These are phyloP conservation scores for Cryptosporidium baileyi DNA, from an alignment of 169 alveolate genomes.

Conservation along the genomic window DNA sequence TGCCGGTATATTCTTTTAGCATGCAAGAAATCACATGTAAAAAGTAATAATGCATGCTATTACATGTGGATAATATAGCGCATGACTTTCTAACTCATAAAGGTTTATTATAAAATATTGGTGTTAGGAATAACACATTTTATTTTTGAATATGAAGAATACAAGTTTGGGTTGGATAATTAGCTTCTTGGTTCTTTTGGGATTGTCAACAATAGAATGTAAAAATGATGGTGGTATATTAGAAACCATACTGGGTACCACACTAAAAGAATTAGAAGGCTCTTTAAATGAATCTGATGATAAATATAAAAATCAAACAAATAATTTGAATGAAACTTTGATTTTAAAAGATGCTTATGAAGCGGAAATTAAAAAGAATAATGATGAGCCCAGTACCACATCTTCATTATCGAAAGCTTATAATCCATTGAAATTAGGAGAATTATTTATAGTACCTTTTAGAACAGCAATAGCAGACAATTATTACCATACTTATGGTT, in stretches of 20 bases:
- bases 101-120: neutral
- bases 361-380: neutral
- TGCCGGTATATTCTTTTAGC: slow-evolving; percentile 23
- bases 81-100: neutral
- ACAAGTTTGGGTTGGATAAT: slow-evolving; percentile 55
- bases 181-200: slow-evolving; percentile 26
- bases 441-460: slow-evolving; percentile 56
- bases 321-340: slow-evolving; percentile 5
- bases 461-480: slow-evolving; percentile 56
- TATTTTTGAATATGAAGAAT: slow-evolving; percentile 35
- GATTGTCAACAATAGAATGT: slow-evolving; percentile 37
- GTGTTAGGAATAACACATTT: slow-evolving; percentile 10
- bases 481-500: slow-evolving; percentile 46
- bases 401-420: slow-evolving; percentile 54
- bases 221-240: slow-evolving; percentile 49
- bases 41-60: slow-evolving; percentile 12
- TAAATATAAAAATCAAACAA: slow-evolving; percentile 1
- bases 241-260: slow-evolving; percentile 49
- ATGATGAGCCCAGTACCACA: slow-evolving; percentile 24
- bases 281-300: neutral
- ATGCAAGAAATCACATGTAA: slow-evolving; percentile 28
- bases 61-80: slow-evolving; percentile 50
- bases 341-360: slow-evolving; percentile 36
- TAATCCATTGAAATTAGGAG: slow-evolving; percentile 60
- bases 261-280: slow-evolving; percentile 24